phyloP scores from a whole-genome alignment of 768 basidiomycete species.

The Albatrellus ellisii region DNA sequence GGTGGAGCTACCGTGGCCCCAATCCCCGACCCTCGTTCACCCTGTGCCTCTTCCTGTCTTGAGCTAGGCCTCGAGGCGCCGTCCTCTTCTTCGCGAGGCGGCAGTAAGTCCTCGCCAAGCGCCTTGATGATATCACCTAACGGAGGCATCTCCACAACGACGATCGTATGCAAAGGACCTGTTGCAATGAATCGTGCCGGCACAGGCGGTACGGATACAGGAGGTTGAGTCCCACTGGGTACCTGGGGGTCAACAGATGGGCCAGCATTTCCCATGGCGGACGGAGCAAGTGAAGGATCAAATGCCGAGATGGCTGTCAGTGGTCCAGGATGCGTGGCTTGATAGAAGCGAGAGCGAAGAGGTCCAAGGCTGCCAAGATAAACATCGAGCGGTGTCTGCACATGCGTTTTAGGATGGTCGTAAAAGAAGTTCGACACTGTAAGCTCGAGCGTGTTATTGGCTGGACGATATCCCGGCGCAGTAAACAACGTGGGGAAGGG shows the following conservation, averaged over 20 bases:
- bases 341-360: constrained; percentile 63
- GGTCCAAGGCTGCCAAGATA: constrained; percentile 88
- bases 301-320: constrained; percentile 51
- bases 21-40: constrained; percentile 9
- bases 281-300: constrained; percentile 28
- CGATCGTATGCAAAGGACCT: constrained; percentile 58
- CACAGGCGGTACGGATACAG: constrained; percentile 24
- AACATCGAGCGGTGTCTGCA: constrained; percentile 66
- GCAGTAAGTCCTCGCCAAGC: constrained; percentile 55
- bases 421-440: constrained; percentile 86
- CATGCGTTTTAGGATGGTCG: constrained; percentile 49
- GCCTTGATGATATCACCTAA: constrained; percentile 65
- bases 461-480: constrained; percentile 58
- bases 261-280: constrained; percentile 18
- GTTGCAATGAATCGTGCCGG: constrained; percentile 43
- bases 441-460: constrained; percentile 65
- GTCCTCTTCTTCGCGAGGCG: constrained; percentile 16
- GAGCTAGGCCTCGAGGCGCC: constrained; percentile 7
- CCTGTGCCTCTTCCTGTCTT: constrained; percentile 12
- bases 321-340: constrained; percentile 56
- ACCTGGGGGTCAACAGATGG: constrained; percentile 9
- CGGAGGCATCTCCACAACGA: constrained; percentile 78
- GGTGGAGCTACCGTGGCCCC: constrained; percentile 20
- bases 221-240: constrained; percentile 2
- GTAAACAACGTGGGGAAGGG: constrained; percentile 84